Conservation (phyloP, 2,329 filamentous ascomycete species). For the Gnomoniopsis sp. region DNA sequence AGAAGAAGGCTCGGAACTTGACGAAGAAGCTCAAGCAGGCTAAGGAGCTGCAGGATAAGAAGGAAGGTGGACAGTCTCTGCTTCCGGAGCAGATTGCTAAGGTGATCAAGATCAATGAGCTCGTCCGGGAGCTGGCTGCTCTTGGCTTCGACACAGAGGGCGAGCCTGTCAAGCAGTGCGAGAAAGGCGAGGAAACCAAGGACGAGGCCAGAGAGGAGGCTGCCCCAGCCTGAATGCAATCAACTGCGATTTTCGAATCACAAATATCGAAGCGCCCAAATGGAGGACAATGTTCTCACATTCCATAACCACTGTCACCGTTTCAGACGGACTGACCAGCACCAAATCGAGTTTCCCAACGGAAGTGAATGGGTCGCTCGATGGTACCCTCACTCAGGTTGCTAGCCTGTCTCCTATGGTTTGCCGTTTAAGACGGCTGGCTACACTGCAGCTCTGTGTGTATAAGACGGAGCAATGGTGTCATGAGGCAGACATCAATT, state of each 20-base stretch:
- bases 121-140: constrained; percentile 80
- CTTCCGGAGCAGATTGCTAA: constrained; percentile 96
- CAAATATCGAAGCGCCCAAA: background rate
- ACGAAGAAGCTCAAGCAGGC: constrained; percentile 96
- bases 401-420: no score
- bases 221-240: constrained; percentile 12
- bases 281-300: background rate
- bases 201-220: constrained; percentile 13
- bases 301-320: background rate
- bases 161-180: constrained; percentile 39
- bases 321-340: background rate
- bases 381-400: background rate
- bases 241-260: background rate
- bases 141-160: constrained; percentile 82
- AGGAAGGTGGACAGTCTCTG: constrained; percentile 77
- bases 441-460: background rate
- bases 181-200: constrained; percentile 48
- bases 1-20: constrained; percentile 89
- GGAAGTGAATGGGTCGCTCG: background rate
- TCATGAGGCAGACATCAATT: no score
- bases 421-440: background rate
- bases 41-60: constrained; percentile 84
- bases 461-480: no score
- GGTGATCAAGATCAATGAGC: constrained; percentile 93
- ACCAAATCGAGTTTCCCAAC: background rate